These are phyloP conservation scores for Amylostereum areolatum DNA, from an alignment of 1,284 basidiomycete species.

Conservation along the genomic window DNA sequence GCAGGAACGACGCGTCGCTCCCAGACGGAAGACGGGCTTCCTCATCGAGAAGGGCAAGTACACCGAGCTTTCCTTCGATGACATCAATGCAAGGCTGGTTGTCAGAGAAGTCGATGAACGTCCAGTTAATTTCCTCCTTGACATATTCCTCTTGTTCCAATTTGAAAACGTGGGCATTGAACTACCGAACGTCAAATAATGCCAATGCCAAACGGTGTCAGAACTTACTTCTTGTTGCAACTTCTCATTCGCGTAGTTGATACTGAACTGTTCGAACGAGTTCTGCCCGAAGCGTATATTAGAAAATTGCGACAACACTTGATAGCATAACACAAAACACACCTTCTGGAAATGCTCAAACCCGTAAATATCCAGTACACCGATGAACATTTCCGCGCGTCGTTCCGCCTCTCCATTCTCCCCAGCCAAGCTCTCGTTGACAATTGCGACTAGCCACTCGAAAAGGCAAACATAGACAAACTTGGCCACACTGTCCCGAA, in stretches of 20 bases:
- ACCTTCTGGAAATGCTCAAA: conserved; percentile 97
- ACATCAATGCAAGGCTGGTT: conserved; percentile 99
- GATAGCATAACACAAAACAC: conserved; percentile 10
- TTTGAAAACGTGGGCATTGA: conserved; percentile 99
- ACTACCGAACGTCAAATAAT: conserved; percentile 40
- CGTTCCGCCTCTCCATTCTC: conserved; percentile 83
- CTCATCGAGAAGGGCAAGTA: conserved; percentile 93
- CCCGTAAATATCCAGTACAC: conserved; percentile 95
- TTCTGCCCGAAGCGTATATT: conserved; percentile 46
- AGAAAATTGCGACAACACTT: conserved; percentile 8
- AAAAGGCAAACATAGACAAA: conserved; percentile 99
- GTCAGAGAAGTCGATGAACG: conserved; percentile 98
- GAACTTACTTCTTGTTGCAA: conserved; percentile 81
- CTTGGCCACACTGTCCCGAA: conserved; percentile 95
- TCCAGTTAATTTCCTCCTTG: conserved; percentile 98
- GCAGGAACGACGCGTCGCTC: conserved; percentile 89
- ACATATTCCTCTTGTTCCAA: conserved; percentile 99
- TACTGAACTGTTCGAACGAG: conserved; percentile 99
- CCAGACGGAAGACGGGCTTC: conserved; percentile 96
- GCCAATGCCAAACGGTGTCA: not conserved
- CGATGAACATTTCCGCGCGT: conserved; percentile 95
- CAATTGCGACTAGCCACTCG: conserved; percentile 96
- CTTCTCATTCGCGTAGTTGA: conserved; percentile 99
- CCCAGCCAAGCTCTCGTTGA: conserved; percentile 93
- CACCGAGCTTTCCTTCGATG: conserved; percentile 96